Evolutionary conservation across 805 yeast genomes (phyloP), one percentile per base, ranked within the genome.

Genomic region (Candida odintsovae): DNA sequence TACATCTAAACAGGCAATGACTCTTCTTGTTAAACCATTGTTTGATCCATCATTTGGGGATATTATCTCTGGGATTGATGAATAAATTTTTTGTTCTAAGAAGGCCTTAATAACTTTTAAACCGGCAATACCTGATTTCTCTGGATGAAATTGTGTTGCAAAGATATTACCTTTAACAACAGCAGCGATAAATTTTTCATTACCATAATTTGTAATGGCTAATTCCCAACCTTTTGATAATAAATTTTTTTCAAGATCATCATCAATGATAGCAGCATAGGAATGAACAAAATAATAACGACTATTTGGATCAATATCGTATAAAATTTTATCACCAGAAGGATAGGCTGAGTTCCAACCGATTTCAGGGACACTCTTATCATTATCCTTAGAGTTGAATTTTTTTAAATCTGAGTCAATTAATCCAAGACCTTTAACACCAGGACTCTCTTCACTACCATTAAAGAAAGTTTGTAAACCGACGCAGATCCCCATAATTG

Each of bases 71-170:
- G 62, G 57, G 19, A 43, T 35, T 11, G 58, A 53, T 4, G 62
- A 43, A 16, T 48, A 42, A 23, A 43, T 44, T 6, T 53, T 50
- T 45, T 65, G 68, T 35, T 73, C 74, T 55, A 94, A 69, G 62
- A 94, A 94, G 23, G 86, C 77, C 48, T 76, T 75, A 48, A 94
- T 76, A 10, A 92, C 80, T 50, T 77, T 76, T 40, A 94, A 70
- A 42, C 99, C 99, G 5, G 96, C 96, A 20, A 71, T 62, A 12
- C 99, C 99, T 4, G 97, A 88, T 65, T 94, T 94, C 63, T 94
- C 99, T n/a, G 99, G 99, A 67, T 94, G 99, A 66, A 94, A 94
- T 65, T 94, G 99, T 1, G 98, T 94, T 38, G 97, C 96, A 67
- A 94, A 87, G 11, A 92, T 71, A 52, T 89, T 90, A 49, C 75